These are phyloP conservation scores for Epithele typhae DNA, from an alignment of 768 basidiomycete genomes.

Conservation along the genomic window DNA sequence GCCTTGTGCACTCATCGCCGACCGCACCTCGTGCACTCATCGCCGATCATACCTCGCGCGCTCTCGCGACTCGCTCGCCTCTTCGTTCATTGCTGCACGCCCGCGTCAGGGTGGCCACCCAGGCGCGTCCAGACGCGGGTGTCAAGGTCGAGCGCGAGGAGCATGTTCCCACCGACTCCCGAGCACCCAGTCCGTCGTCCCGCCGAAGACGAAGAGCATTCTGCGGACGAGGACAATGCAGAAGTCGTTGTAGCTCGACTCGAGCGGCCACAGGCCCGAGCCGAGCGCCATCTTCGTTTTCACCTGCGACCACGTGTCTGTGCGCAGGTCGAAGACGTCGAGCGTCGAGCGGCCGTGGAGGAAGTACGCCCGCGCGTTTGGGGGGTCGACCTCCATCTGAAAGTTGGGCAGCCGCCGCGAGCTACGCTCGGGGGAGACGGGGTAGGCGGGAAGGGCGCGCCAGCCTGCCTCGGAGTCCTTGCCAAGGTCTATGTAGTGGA, in stretches of 20 bases:
- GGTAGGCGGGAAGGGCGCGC: slow-evolving; percentile 16
- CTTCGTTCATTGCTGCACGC: too few relatives aligned
- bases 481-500: slow-evolving; percentile 18
- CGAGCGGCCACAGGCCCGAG: too few relatives aligned
- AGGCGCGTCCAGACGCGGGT: slow-evolving; percentile 31
- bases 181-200: slow-evolving; percentile 8
- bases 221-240: slow-evolving; percentile 20
- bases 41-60: too few relatives aligned
- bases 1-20: too few relatives aligned
- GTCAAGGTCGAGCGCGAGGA: slow-evolving; percentile 35
- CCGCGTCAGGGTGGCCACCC: slow-evolving; percentile 12
- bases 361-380: slow-evolving; percentile 26
- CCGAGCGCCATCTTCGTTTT: slow-evolving; percentile 26
- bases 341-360: slow-evolving; percentile 29
- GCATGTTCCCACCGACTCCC: slow-evolving; percentile 34
- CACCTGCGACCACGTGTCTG: slow-evolving; percentile 31
- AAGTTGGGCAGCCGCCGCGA: too few relatives aligned
- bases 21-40: too few relatives aligned
- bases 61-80: too few relatives aligned
- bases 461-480: slow-evolving; percentile 13
- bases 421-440: neutral
- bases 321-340: slow-evolving; percentile 34
- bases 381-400: slow-evolving; percentile 11
- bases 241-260: too few relatives aligned
- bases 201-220: slow-evolving; percentile 38